Evolutionary conservation across 2,329 filamentous ascomycete genomes (phyloP), one percentile per base, ranked within the genome.

Genomic region (Whalleya microplaca): DNA sequence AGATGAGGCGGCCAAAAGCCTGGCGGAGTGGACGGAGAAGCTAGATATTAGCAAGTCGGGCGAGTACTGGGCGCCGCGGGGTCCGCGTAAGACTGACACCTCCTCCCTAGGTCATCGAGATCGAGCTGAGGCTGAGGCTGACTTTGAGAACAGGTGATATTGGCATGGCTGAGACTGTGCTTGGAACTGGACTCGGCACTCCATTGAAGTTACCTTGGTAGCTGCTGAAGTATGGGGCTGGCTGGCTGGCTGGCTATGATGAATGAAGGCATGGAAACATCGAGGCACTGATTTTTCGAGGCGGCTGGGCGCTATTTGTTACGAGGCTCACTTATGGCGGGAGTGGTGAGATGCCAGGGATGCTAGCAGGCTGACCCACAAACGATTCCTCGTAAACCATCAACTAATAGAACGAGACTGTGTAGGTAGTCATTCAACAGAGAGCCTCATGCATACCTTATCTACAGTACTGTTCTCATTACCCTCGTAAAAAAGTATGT

Each of bases 21-120:
- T 92, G 43, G 73, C 81, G 0, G 77, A 85, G 23, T 91, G 87
- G 80, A 78, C 84, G 10, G 80, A 85, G 37, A 76, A 74, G 10
- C 84, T 91, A 58, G 84, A 86, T 66, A 83, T 90, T 23, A 78
- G 75, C 64, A 87, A 86, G 72, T 87, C 86, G 4, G 89, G 88
- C 7, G 76, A 90, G 72, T 90, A 84, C 64, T 91, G 88, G 89
- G 89, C 88, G 32, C 89, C 88, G 2, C 77, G 87, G 62, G 89
- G 88, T 63, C 81, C 88, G 55, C 75, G 86, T 88, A 74, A 75
- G 83, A n/a, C n/a, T n/a, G n/a, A n/a, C n/a, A n/a, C 74, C 48
- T 56, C 45, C 29, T 43, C 23, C 29, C 43, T 37, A 41, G 32
- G 20, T 42, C 42, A 55, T 48, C 29, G 41, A 52, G 60, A 55